phyloP scores from a whole-genome alignment of 2,329 filamentous ascomycete species.

The Davidsoniella eucalypti region DNA sequence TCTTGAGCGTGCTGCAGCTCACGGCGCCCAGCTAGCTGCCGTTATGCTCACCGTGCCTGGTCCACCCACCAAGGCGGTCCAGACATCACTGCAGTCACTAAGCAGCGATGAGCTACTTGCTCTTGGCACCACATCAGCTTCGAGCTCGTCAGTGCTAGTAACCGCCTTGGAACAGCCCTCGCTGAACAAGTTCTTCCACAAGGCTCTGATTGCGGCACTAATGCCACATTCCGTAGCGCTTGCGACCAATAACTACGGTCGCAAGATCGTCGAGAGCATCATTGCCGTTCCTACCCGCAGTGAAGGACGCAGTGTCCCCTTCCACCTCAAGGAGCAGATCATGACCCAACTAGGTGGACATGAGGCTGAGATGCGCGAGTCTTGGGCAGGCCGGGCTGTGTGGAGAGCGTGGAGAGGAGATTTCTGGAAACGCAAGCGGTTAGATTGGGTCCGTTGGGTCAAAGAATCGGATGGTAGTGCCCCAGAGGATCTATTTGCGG shows the following conservation, averaged over 20 bases:
- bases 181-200: conserved; percentile 37
- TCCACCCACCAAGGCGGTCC: conserved; percentile 50
- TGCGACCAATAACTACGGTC: conserved; percentile 33
- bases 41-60: conserved; percentile 63
- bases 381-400: conserved; percentile 37
- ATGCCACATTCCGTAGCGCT: conserved; percentile 29
- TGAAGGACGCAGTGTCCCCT: conserved; percentile 30
- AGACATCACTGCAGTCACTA: conserved; percentile 51
- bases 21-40: conserved; percentile 70
- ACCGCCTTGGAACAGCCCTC: conserved; percentile 32
- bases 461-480: conserved; percentile 24
- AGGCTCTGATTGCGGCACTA: conserved; percentile 32
- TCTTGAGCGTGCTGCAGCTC: conserved; percentile 23
- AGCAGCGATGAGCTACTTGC: conserved; percentile 37
- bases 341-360: conserved; percentile 31
- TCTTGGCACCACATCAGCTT: conserved; percentile 42
- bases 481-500: conserved; percentile 7
- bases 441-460: conserved; percentile 41
- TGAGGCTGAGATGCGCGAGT: conserved; percentile 34
- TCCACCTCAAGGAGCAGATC: conserved; percentile 40
- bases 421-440: conserved; percentile 34
- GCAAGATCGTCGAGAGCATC: conserved; percentile 34
- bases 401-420: conserved; percentile 44
- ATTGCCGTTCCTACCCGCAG: conserved; percentile 32
- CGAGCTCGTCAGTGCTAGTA: conserved; percentile 33